Conservation (phyloP, 176 grass and related monocot genomes). For the Tuctoria greenei region DNA sequence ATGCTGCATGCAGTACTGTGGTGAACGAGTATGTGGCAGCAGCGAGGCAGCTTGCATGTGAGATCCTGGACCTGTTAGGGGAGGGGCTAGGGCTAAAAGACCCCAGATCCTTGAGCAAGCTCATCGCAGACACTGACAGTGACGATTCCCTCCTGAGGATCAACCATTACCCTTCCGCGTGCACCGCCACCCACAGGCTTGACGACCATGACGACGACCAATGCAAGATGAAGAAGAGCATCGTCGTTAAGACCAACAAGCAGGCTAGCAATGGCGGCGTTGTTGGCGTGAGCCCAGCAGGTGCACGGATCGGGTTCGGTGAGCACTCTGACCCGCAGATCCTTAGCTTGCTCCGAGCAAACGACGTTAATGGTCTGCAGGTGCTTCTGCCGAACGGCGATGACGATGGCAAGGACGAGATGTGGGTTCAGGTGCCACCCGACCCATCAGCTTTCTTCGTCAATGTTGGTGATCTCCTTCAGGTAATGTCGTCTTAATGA, state of each 20-base stretch:
- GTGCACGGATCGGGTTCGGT: slow-evolving; percentile 69
- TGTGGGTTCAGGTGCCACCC: slow-evolving; percentile 73
- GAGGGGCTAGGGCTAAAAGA: slow-evolving; percentile 79
- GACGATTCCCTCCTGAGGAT: slow-evolving; percentile 93
- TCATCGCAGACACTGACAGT: slow-evolving; percentile 64
- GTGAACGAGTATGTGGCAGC: slow-evolving; percentile 86
- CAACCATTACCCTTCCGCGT: slow-evolving; percentile 80
- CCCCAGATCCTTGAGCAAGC: slow-evolving; percentile 57
- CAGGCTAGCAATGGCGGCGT: slow-evolving; percentile 14
- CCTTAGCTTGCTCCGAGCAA: slow-evolving; percentile 82
- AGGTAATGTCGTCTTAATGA: slow-evolving; percentile 70
- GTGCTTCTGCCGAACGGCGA: slow-evolving; percentile 34
- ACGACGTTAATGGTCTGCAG: slow-evolving; percentile 78
- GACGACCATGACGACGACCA: slow-evolving; percentile 51
- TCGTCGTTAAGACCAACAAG: slow-evolving; percentile 31
- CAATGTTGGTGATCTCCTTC: slow-evolving; percentile 81
- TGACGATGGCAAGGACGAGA: not conserved
- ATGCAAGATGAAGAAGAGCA: slow-evolving; percentile 48
- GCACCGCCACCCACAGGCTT: slow-evolving; percentile 40
- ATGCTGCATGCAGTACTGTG: slow-evolving; percentile 64
- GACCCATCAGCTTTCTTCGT: slow-evolving; percentile 79
- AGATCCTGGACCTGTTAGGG: slow-evolving; percentile 81
- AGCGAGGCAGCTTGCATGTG: slow-evolving; percentile 77
- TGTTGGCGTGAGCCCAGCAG: slow-evolving; percentile 6
- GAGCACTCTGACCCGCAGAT: slow-evolving; percentile 96